A percentile compares a stretch with the other conserved stretches of the same genome.
These are phyloP conservation scores for Cryptosporidium bovis DNA, from an alignment of 169 alveolate genomes.

Conservation along the genomic window DNA sequence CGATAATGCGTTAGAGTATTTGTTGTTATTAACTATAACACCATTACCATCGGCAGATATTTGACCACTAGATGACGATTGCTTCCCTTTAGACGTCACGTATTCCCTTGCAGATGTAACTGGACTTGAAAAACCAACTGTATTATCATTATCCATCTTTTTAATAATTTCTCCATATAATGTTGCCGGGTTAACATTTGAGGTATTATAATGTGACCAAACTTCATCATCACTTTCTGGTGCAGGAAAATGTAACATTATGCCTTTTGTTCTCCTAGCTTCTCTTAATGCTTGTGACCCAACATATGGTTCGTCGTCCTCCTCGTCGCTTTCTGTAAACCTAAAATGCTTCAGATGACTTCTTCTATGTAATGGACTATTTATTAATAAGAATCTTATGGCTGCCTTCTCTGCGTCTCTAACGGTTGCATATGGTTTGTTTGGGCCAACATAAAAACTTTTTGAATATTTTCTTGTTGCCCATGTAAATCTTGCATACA, in stretches of 20 bases:
- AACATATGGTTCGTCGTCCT: slow-evolving; percentile 70
- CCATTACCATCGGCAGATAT: no score
- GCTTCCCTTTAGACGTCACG: slow-evolving; percentile 54
- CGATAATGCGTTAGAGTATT: slow-evolving; percentile 1
- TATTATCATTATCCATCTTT: slow-evolving; percentile 60
- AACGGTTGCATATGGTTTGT: slow-evolving; percentile 73
- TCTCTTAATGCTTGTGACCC: slow-evolving; percentile 71
- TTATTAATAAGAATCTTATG: slow-evolving; percentile 46
- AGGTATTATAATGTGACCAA: slow-evolving; percentile 73
- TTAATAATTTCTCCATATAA: slow-evolving; percentile 68
- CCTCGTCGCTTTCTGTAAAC: slow-evolving; percentile 71
- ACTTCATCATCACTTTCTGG: slow-evolving; percentile 75
- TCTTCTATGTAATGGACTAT: slow-evolving; percentile 66
- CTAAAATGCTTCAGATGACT: slow-evolving; percentile 74
- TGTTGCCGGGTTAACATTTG: slow-evolving; percentile 71
- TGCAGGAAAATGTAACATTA: slow-evolving; percentile 71
- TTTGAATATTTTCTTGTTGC: slow-evolving; percentile 71
- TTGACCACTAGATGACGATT: not conserved
- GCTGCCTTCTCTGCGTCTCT: slow-evolving; percentile 75
- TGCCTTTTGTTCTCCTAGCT: slow-evolving; percentile 70
- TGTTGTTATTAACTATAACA: not conserved
- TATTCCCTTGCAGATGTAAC: slow-evolving; percentile 71
- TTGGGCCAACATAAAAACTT: slow-evolving; percentile 72
- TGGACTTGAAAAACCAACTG: slow-evolving; percentile 35
- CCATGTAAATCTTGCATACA: slow-evolving; percentile 75